Evolutionary conservation across 106 monocot genomes (phyloP).

Genomic region (Allium sativum): DNA sequence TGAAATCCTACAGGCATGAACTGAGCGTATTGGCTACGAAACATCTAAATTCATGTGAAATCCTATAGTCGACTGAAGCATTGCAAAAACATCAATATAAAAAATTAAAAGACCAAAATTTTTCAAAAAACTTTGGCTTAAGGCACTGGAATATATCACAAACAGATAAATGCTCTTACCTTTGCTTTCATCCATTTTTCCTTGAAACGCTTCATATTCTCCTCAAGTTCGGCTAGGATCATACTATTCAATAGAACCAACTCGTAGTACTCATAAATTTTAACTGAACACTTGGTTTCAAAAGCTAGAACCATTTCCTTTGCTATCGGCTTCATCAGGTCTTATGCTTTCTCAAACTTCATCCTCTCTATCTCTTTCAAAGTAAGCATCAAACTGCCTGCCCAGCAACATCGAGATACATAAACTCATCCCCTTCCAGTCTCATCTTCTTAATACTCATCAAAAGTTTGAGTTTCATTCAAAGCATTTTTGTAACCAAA

Average conservation of each 20-base stretch:
- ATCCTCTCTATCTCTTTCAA: conserved; percentile 52
- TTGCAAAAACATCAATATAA: too few species aligned
- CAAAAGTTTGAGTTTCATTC: conserved; percentile 41
- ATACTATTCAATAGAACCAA: conserved; percentile 6
- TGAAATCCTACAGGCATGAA: too few species aligned
- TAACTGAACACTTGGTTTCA: conserved; percentile 31
- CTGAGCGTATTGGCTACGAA: too few species aligned
- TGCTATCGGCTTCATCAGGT: conserved; percentile 15
- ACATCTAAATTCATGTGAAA: too few species aligned
- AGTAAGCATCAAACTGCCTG: conserved; percentile 48
- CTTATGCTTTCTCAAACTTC: conserved; percentile 32
- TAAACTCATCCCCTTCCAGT: conserved; percentile 42
- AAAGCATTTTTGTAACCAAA: conserved; percentile 73
- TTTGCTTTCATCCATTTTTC: conserved; percentile 15
- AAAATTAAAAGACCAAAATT: too few species aligned
- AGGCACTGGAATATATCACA: neutral
- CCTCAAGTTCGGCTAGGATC: conserved; percentile 21
- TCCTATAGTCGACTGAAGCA: too few species aligned
- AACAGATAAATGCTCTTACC: conserved; percentile 3
- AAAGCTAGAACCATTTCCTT: conserved; percentile 30
- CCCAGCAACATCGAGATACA: conserved; percentile 62
- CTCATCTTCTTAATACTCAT: conserved; percentile 60
- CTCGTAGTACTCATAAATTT: conserved; percentile 25
- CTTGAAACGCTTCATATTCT: conserved; percentile 28
- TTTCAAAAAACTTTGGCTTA: too few species aligned